Base-by-base conservation (phyloP, 805 yeast genomes). In the Lipomyces lipofer region DNA sequence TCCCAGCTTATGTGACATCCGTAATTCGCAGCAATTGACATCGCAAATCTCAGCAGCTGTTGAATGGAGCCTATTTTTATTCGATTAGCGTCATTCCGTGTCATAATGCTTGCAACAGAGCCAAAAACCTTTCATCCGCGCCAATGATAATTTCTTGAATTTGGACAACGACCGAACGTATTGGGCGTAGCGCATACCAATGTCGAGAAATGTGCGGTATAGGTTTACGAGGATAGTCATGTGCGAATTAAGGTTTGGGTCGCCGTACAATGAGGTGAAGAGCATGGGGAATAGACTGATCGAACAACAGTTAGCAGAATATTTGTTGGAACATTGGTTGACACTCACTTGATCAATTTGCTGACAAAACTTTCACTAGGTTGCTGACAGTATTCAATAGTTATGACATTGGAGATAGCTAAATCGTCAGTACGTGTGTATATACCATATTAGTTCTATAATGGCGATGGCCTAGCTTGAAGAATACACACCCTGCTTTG, bases 111-210 rank as follows among this genome's bases (percentile, higher is more conserved):
- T 15, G 8, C 15, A 24, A 15, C 6, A 10, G 3, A 8, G 19
- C 6, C 10, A 13, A 25, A 12, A 9, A 47, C 51, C 25, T 52
- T 42, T 43, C 43, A 47, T 33, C 30, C 44, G 27, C 12, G 28
- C 24, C 13, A 22, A 27, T n/a, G 48, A 42, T 4, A 47, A 25
- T 10, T 27, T 17, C 32, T 27, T 5, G n/a, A 27, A 12, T 15
- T 24, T 25, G 3, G 44, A 19, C 19, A 55, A 36, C 4, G 48
- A n/a, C 4, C 54, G 47, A 1, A 52, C 51, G 22, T 57, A 57
- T 3, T 17, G 21, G 46, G 50, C 43, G n/a, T 40, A 47, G 9
- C 61, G 43, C 52, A 57, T 49, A 2, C 56, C 61, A 8, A 57
- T 13, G 30, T 57, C 61, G 13, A 54, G 4, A 21, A 17, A 43